Evolutionary conservation across 2,329 filamentous ascomycete species (phyloP), one percentile per base, ranked within the genome.

Genomic region (Aspergillus fumigatiaffinis): DNA sequence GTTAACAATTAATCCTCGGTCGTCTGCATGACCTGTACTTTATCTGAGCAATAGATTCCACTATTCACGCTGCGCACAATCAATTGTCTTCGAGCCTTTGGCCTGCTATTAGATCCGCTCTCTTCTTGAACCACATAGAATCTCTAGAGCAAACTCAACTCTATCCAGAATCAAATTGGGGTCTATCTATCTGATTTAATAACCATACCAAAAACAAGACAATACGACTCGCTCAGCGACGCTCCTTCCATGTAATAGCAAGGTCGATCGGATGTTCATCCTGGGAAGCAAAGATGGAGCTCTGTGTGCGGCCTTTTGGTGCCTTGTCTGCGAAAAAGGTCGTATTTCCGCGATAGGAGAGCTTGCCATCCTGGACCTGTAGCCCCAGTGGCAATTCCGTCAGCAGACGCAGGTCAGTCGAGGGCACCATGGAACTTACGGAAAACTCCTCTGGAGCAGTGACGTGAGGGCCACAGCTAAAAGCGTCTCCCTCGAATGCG

Each of bases 391-490:
- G 21, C 1, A 35, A 23, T 10, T 23, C 17, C 49, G 57, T 25
- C 57, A 14, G 8, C 41, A 12, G 3, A 8, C 14, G n/a, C 6
- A 25, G 12, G 25, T 23, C 28, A n/a, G 50, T 21, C 28, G 29
- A 23, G 25, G n/a, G 26, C 17, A 42, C 44, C 28, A n/a, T 2
- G 2, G 17, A 21, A 59, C 65, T 57, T 66, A 75, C 73, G n/a
- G 59, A 66, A 49, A 75, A 75, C 44, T 66, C 57, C 17, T 60
- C 65, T 5, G 73, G 67, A 5, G 52, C 60, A 9, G 56, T 57
- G 41, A 75, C 60, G 23, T 68, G 65, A 7, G 61, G 54, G 4
- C 77, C 82, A 67, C 87, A 89, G 14, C 75, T 79, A 46, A 89
- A 77, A 5, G 73, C 74, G n/a, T 79, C 80, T 3, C 75, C 71